phyloP scores from a whole-genome alignment of 2,329 filamentous ascomycete genomes.

The Aureobasidium sp. region DNA sequence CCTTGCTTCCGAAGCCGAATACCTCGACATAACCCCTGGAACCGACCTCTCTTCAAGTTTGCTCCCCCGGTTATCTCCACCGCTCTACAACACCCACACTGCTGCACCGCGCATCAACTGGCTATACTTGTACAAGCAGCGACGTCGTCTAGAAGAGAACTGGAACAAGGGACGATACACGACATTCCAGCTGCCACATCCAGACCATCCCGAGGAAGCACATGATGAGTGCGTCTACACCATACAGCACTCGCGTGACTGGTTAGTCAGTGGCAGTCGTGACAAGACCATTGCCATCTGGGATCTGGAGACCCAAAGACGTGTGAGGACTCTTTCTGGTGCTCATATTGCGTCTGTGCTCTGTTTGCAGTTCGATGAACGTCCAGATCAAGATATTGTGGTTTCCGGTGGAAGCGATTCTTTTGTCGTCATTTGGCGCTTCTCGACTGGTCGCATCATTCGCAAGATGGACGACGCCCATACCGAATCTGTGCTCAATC shows the following conservation, averaged over 20 bases:
- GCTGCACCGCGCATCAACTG: constrained; percentile 54
- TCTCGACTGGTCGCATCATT: constrained; percentile 72
- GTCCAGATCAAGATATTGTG: constrained; percentile 44
- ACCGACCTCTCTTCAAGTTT: neutral
- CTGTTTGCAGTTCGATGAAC: constrained; percentile 89
- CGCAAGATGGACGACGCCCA: constrained; percentile 71
- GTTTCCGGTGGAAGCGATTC: constrained; percentile 19
- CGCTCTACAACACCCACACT: neutral
- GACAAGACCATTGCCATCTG: constrained; percentile 84
- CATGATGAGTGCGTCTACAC: constrained; percentile 93
- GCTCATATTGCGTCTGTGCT: constrained; percentile 79
- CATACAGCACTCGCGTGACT: constrained; percentile 77
- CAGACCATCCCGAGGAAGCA: constrained; percentile 67
- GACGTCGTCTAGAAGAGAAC: constrained; percentile 75
- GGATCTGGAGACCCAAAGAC: constrained; percentile 71
- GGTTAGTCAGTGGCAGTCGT: constrained; percentile 85
- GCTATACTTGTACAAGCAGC: constrained; percentile 87
- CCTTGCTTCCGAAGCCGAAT: neutral
- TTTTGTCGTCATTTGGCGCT: constrained; percentile 18
- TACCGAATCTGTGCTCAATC: constrained; percentile 82
- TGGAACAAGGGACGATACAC: constrained; percentile 76
- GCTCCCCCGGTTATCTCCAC: neutral
- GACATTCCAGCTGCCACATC: constrained; percentile 87
- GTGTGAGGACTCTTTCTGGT: constrained; percentile 39
- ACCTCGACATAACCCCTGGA: neutral